Conservation (phyloP, 306 rosid species). For the Carpinus fangiana region DNA sequence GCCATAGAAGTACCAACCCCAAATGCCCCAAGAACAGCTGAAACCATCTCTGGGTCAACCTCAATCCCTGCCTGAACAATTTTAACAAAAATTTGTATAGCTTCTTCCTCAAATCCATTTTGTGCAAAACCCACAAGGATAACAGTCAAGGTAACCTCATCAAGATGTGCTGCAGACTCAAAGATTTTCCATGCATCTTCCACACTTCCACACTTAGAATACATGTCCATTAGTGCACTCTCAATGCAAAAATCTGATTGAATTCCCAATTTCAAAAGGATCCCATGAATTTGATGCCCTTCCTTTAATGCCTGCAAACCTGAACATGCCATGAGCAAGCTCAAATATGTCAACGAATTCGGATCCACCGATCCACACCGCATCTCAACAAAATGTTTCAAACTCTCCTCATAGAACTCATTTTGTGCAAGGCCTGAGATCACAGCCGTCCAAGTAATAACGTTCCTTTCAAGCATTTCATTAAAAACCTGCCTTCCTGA, state of each 20-base stretch:
- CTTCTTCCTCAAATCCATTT: constrained; percentile 82
- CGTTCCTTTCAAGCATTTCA: constrained; percentile 80
- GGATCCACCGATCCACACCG: constrained; percentile 57
- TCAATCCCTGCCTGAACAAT: constrained; percentile 63
- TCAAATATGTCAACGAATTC: constrained; percentile 76
- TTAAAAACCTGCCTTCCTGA: constrained; percentile 65
- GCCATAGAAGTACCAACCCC: constrained; percentile 70
- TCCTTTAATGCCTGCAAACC: constrained; percentile 67
- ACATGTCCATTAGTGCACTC: constrained; percentile 91
- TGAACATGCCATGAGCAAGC: constrained; percentile 78
- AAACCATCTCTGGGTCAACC: constrained; percentile 68
- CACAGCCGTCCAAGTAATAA: constrained; percentile 85
- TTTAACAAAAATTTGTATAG: constrained; percentile 67
- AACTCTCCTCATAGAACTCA: constrained; percentile 49
- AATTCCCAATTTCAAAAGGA: constrained; percentile 71
- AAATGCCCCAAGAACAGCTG: constrained; percentile 84
- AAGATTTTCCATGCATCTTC: constrained; percentile 74
- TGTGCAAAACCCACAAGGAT: constrained; percentile 86
- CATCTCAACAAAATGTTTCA: constrained; percentile 56
- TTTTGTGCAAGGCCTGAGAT: constrained; percentile 77
- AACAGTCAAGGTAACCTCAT: constrained; percentile 78
- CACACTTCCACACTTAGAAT: constrained; percentile 73
- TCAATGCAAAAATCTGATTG: constrained; percentile 71
- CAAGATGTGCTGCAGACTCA: constrained; percentile 69
- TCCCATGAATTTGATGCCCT: constrained; percentile 79